Percentiles rank a stretch among this genome's conserved stretches.
Conservation (phyloP, 2,329 filamentous ascomycete species). For the Ilyonectria mors-panacis region DNA sequence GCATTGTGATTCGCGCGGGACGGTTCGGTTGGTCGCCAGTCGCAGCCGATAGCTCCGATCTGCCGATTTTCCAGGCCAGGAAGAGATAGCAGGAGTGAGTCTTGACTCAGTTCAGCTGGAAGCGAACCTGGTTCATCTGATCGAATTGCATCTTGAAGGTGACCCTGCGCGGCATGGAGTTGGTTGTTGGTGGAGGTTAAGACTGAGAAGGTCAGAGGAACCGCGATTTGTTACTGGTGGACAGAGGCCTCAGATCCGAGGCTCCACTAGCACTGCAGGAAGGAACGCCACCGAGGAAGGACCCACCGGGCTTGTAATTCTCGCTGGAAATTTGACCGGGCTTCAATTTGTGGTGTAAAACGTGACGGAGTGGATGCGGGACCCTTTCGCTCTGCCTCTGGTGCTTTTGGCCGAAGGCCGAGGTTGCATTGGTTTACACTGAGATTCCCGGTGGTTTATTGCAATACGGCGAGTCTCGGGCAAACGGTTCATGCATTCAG, state of each 20-base stretch:
- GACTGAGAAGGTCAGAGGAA: background rate
- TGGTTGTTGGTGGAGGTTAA: slow-evolving; percentile 3
- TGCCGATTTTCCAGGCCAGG: background rate
- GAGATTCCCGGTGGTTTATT: no score
- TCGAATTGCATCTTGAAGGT: slow-evolving; percentile 5
- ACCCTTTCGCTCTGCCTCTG: background rate
- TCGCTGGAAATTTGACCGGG: background rate
- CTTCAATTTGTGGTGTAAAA: background rate
- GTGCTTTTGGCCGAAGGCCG: background rate
- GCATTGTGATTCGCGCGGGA: slow-evolving; percentile 12
- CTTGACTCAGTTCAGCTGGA: background rate
- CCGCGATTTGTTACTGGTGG: slow-evolving; percentile 1
- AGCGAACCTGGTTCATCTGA: background rate
- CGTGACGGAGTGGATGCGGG: background rate
- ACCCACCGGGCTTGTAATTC: background rate
- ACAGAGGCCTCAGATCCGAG: slow-evolving; percentile 1
- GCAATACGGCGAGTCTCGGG: no score
- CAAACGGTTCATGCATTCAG: no score
- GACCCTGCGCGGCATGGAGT: background rate
- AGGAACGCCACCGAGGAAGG: background rate
- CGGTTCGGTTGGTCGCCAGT: slow-evolving; percentile 1
- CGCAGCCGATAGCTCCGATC: slow-evolving; percentile 2
- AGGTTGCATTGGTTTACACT: no score
- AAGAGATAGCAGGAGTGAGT: background rate
- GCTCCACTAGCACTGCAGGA: background rate